A percentile compares a stretch with the other conserved stretches of the same genome.
These are phyloP conservation scores for Deakozyma indianensis DNA, from an alignment of 805 yeast genomes.

Conservation along the genomic window DNA sequence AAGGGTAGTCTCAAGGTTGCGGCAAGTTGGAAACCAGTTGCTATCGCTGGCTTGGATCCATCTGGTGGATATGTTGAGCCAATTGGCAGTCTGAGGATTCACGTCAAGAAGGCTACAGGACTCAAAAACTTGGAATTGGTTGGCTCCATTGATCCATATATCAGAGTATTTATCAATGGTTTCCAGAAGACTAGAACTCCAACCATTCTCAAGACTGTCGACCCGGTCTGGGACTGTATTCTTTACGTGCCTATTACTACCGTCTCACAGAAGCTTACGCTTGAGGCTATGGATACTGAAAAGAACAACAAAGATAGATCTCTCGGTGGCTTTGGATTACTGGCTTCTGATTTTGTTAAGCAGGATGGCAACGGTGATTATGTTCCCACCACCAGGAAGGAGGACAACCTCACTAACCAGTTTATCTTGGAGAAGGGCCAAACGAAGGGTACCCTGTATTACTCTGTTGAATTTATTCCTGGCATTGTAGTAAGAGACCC, in stretches of 20 bases:
- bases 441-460: constrained; percentile 69
- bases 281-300: constrained; percentile 91
- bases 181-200: constrained; percentile 64
- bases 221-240: constrained; percentile 79
- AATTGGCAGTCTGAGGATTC: constrained; percentile 74
- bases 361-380: constrained; percentile 48
- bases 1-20: constrained; percentile 65
- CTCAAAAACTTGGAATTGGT: constrained; percentile 75
- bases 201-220: constrained; percentile 45
- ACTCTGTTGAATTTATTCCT: constrained; percentile 74
- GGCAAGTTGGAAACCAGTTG: constrained; percentile 80
- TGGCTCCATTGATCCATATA: constrained; percentile 89
- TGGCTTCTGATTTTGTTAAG: constrained; percentile 50
- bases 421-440: constrained; percentile 59
- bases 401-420: constrained; percentile 42
- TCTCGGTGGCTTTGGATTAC: constrained; percentile 67
- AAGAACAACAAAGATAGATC: constrained; percentile 67
- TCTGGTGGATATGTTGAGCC: constrained; percentile 85
- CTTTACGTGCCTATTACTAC: constrained; percentile 73
- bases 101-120: constrained; percentile 52
- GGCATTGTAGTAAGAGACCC: constrained; percentile 63
- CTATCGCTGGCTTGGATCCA: constrained; percentile 38
- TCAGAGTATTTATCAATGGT: constrained; percentile 65
- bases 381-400: constrained; percentile 36
- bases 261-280: constrained; percentile 62